Conservation (phyloP, 2,329 filamentous ascomycete species). For the Chrysosporium queenslandicum region DNA sequence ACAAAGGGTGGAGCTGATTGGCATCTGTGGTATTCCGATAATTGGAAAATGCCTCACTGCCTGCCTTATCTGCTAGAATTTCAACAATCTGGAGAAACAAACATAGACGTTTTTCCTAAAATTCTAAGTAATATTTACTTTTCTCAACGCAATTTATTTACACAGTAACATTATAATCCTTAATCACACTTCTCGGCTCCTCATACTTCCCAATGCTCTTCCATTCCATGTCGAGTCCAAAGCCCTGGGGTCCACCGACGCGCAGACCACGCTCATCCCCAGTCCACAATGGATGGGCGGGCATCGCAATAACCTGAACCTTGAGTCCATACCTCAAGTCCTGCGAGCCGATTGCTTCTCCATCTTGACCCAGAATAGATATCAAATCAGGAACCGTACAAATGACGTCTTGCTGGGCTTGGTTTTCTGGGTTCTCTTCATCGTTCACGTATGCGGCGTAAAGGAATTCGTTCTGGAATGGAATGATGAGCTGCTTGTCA, state of each 20-base stretch:
- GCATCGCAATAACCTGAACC: conserved; percentile 43
- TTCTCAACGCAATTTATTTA: not conserved
- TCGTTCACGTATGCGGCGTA: conserved; percentile 20
- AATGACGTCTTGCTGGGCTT: conserved; percentile 17
- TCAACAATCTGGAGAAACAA: too few species aligned
- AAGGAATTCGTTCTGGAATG: conserved; percentile 25
- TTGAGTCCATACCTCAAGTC: conserved; percentile 44
- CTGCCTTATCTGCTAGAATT: too few species aligned
- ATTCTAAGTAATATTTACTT: not conserved
- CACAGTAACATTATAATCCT: conserved; percentile 19
- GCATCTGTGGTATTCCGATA: too few species aligned
- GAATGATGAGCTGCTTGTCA: conserved; percentile 20
- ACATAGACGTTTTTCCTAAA: too few species aligned
- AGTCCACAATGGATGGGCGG: conserved; percentile 44
- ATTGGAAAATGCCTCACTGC: too few species aligned
- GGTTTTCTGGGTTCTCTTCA: conserved; percentile 10
- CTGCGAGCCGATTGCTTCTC: conserved; percentile 43
- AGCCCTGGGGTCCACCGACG: conserved; percentile 35
- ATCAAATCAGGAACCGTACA: conserved; percentile 32
- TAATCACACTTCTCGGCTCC: conserved; percentile 23
- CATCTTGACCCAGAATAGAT: conserved; percentile 35
- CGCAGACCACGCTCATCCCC: conserved; percentile 30
- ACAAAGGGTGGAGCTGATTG: too few species aligned
- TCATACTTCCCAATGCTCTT: conserved; percentile 21
- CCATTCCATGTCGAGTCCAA: conserved; percentile 24